Base-by-base conservation (phyloP, 352 stramenopile species). In the Phytophthora parvispora region DNA sequence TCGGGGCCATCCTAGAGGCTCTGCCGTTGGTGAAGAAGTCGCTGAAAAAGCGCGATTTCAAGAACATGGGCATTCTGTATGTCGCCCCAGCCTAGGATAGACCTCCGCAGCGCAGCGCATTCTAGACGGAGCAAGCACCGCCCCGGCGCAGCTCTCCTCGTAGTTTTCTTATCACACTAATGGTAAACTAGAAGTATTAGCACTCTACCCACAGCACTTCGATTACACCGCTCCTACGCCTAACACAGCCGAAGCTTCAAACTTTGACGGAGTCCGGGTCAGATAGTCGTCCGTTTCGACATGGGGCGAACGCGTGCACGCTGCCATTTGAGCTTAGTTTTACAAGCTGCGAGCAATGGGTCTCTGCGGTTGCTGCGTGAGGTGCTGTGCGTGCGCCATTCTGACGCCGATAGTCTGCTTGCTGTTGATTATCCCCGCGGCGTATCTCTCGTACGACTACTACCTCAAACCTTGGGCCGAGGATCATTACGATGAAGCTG, bases 11-110 rank as follows among this genome's bases (percentile, higher is more conserved):
- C 57, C 59, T 95, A 27, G 89, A 94, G 67, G 83, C 86, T 29
- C 75, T 96, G 10, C 87, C 89, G 25, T 64, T 93, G n/a, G 86
- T 96, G 57, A 89, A 94, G 55, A 74, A 72, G 31, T 93, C 87
- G 47, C 68, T 96, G 53, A 94, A 93, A 75, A 94, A 95, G 73
- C 86, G 87, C 52, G 89, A 96, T 55, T 94, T 92, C 61, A 93
- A 95, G 81, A 92, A 94, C 66, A 81, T 95, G 68, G 80, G 87
- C 48, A 94, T 96, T 48, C 62, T 81, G 50, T 81, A 81, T 29
- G 58, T 64, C 31, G 63, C 62, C 34, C 59, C 67, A 27, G 42
- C 42, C 15, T 49, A 49, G 42, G 42, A 49, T 49, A 49, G 20
- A 49, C n/a, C 38, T 45, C 42, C 42, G 42, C 42, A 49, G 38